Conservation (phyloP, 176 grass and related monocot genomes). For the Bothriochloa decipiens region DNA sequence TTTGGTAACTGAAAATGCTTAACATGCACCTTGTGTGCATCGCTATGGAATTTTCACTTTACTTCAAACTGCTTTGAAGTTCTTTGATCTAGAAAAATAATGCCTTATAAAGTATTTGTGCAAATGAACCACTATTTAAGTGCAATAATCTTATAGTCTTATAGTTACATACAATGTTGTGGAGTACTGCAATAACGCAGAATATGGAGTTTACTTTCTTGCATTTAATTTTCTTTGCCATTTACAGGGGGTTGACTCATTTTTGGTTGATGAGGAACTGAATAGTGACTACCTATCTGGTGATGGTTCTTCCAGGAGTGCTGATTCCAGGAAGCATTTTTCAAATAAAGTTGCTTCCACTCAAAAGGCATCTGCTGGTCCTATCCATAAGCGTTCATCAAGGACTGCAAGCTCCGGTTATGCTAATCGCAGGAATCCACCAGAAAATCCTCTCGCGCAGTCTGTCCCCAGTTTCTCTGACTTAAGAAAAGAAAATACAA, state of each 20-base stretch:
- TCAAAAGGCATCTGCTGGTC: slow-evolving; percentile 53
- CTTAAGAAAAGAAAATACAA: slow-evolving; percentile 96
- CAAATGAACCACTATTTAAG: slow-evolving; percentile 1
- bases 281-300: slow-evolving; percentile 82
- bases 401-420: slow-evolving; percentile 60
- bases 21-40: background rate
- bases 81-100: slow-evolving; percentile 8
- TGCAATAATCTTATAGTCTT: slow-evolving; percentile 16
- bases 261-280: slow-evolving; percentile 69
- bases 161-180: background rate
- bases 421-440: slow-evolving; percentile 53
- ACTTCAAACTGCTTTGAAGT: slow-evolving; percentile 8
- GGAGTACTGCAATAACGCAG: slow-evolving; percentile 16
- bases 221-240: slow-evolving; percentile 49
- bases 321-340: slow-evolving; percentile 70
- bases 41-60: slow-evolving; percentile 28
- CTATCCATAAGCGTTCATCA: slow-evolving; percentile 60
- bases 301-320: slow-evolving; percentile 77
- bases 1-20: slow-evolving; percentile 7
- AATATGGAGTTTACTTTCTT: slow-evolving; percentile 36
- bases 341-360: slow-evolving; percentile 61
- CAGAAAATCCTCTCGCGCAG: slow-evolving; percentile 80
- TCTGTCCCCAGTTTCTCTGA: slow-evolving; percentile 88
- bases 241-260: slow-evolving; percentile 64
- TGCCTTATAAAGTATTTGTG: slow-evolving; percentile 7